Conservation (phyloP, 495 filamentous ascomycete genomes). For the Aspergillus ostianus region DNA sequence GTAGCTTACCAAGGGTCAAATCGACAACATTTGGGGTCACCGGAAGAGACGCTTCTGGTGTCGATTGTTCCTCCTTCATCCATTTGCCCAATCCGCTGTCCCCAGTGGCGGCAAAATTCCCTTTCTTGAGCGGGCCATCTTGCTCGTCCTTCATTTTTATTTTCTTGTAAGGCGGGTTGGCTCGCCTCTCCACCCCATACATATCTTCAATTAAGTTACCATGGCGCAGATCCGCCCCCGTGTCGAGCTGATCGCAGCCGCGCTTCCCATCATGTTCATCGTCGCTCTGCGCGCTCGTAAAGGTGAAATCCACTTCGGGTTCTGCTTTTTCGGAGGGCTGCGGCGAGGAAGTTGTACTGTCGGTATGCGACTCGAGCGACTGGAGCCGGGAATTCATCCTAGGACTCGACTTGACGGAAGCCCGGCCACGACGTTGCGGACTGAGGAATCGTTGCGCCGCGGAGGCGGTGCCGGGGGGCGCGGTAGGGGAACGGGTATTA, state of each 20-base stretch:
- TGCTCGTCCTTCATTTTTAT: conserved; percentile 50
- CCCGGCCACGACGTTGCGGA: conserved; percentile 13
- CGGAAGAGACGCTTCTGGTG: conserved; percentile 22
- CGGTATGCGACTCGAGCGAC: background rate
- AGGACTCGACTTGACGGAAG: conserved; percentile 9
- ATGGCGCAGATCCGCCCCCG: conserved; percentile 23
- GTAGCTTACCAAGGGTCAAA: conserved; percentile 53
- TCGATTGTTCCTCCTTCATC: conserved; percentile 53
- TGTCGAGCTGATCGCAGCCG: conserved; percentile 27
- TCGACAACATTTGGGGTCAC: conserved; percentile 54
- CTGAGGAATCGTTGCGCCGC: conserved; percentile 22
- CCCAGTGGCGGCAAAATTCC: conserved; percentile 41
- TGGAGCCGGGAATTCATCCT: conserved; percentile 10
- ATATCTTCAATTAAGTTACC: conserved; percentile 60
- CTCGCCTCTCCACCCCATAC: conserved; percentile 68
- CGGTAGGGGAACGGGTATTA: conserved; percentile 16
- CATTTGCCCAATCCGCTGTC: conserved; percentile 62
- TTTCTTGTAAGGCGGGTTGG: conserved; percentile 61
- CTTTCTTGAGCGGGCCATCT: conserved; percentile 38
- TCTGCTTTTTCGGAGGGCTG: conserved; percentile 12
- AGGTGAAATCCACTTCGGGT: conserved; percentile 27
- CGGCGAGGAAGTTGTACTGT: conserved; percentile 9
- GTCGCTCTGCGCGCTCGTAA: conserved; percentile 24
- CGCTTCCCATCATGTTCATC: conserved; percentile 31
- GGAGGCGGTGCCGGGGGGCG: conserved; percentile 30